These are phyloP conservation scores for Prillingera fragicola DNA, from an alignment of 1,284 basidiomycete genomes.

Conservation along the genomic window DNA sequence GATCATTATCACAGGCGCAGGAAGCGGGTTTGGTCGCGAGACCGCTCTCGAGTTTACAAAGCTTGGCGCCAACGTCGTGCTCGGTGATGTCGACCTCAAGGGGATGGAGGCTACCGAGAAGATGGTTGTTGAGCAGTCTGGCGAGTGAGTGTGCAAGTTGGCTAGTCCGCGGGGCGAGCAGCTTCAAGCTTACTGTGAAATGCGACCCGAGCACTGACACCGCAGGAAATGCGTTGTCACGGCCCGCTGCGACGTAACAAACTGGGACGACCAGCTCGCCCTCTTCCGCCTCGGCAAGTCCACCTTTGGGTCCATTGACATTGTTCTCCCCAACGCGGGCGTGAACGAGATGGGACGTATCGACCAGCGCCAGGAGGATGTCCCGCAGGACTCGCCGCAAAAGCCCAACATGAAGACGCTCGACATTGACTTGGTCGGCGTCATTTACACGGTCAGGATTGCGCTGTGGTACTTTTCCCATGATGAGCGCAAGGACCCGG, in stretches of 20 bases:
- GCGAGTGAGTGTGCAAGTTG: constrained; percentile 1
- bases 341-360: constrained; percentile 1
- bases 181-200: too few relatives aligned
- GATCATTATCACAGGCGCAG: constrained; percentile 16
- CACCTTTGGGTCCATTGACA: constrained; percentile 14
- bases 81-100: constrained; percentile 13
- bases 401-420: constrained; percentile 16
- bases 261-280: constrained; percentile 18
- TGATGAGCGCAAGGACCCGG: constrained; percentile 12
- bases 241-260: constrained; percentile 25
- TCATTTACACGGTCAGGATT: constrained; percentile 16
- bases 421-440: constrained; percentile 16
- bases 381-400: not conserved
- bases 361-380: constrained; percentile 9
- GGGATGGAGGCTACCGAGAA: constrained; percentile 9
- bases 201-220: too few relatives aligned
- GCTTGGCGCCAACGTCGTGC: constrained; percentile 15
- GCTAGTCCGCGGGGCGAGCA: too few relatives aligned
- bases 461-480: constrained; percentile 15
- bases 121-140: constrained; percentile 24
- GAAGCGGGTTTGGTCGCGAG: constrained; percentile 15
- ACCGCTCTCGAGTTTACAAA: constrained; percentile 12
- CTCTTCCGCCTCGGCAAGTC: constrained; percentile 10
- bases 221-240: not conserved
- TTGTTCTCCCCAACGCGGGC: constrained; percentile 19